These are phyloP conservation scores for Bacterosira constricta DNA, from an alignment of 108 stramenopile genomes.

Conservation along the genomic window DNA sequence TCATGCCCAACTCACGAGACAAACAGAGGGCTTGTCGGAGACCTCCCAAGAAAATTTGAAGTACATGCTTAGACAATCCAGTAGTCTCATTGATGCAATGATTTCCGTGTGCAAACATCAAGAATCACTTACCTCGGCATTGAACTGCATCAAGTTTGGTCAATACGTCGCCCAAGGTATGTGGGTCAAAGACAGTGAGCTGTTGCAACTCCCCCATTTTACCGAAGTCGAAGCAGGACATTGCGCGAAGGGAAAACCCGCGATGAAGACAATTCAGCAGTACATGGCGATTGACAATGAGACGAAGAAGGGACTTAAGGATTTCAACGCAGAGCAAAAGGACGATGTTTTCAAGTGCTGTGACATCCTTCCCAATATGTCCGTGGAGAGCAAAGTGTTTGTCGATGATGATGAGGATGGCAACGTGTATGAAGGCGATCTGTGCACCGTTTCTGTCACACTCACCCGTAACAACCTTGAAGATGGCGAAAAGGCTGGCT, in stretches of 20 bases:
- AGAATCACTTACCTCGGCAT: slow-evolving; percentile 83
- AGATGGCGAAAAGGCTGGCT: slow-evolving; percentile 85
- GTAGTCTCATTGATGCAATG: slow-evolving; percentile 94
- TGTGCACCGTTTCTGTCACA: slow-evolving; percentile 91
- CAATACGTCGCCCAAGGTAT: slow-evolving; percentile 93
- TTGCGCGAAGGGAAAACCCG: slow-evolving; percentile 64
- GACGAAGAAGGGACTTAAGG: slow-evolving; percentile 83
- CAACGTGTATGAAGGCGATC: slow-evolving; percentile 94
- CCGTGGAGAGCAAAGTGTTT: slow-evolving; percentile 81
- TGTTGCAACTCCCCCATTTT: slow-evolving; percentile 93
- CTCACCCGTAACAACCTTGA: slow-evolving; percentile 89
- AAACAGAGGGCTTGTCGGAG: slow-evolving; percentile 57
- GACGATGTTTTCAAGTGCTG: slow-evolving; percentile 82
- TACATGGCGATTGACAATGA: slow-evolving; percentile 80
- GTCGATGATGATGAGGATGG: slow-evolving; percentile 97
- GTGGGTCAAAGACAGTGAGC: slow-evolving; percentile 85
- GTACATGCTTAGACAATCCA: slow-evolving; percentile 82
- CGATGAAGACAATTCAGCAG: slow-evolving; percentile 57
- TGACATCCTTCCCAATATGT: slow-evolving; percentile 83
- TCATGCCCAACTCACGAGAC: slow-evolving; percentile 86
- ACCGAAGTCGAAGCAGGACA: slow-evolving; percentile 80
- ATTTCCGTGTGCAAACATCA: slow-evolving; percentile 92
- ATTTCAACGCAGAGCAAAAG: slow-evolving; percentile 83
- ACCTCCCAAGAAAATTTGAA: slow-evolving; percentile 71
- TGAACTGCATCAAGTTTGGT: slow-evolving; percentile 90